These are phyloP conservation scores for Talaromyces pinophilus DNA, from an alignment of 2,329 filamentous ascomycete species.

Conservation along the genomic window DNA sequence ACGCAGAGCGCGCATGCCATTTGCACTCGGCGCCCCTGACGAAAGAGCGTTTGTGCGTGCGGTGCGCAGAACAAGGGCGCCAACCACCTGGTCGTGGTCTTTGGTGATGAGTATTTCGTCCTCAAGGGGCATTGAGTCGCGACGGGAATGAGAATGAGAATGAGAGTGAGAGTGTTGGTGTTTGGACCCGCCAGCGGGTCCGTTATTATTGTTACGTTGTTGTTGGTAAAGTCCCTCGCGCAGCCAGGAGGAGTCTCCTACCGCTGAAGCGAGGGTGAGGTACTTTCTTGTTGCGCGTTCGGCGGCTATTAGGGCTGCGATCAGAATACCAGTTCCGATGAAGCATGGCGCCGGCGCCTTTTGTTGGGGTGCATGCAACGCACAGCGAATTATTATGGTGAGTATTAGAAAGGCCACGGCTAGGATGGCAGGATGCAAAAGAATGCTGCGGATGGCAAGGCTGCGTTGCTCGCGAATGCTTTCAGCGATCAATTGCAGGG, in stretches of 20 bases:
- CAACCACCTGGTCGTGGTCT: constrained; percentile 70
- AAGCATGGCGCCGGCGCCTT: constrained; percentile 60
- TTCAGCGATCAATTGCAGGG: constrained; percentile 74
- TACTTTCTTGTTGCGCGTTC: constrained; percentile 66
- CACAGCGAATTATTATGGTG: constrained; percentile 44
- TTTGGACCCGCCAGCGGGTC: constrained; percentile 33
- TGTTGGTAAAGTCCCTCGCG: constrained; percentile 35
- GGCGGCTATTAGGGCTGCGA: constrained; percentile 64
- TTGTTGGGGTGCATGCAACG: constrained; percentile 41
- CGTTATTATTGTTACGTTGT: constrained; percentile 13
- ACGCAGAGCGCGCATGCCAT: constrained; percentile 25
- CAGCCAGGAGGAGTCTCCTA: constrained; percentile 63
- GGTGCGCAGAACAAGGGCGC: constrained; percentile 61
- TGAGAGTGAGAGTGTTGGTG: constrained; percentile 11
- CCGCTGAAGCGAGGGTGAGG: constrained; percentile 60
- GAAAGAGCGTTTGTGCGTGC: constrained; percentile 26
- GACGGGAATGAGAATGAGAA: constrained; percentile 19
- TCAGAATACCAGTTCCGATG: constrained; percentile 62
- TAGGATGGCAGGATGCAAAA: constrained; percentile 60
- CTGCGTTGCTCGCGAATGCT: constrained; percentile 79
- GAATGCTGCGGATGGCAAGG: constrained; percentile 61
- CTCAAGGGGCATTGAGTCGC: constrained; percentile 46
- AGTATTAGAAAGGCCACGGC: constrained; percentile 41
- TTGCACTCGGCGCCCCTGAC: constrained; percentile 27
- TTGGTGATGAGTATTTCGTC: constrained; percentile 68